Percentiles rank a stretch among this genome's conserved stretches.
phyloP scores from a whole-genome alignment of 2,329 filamentous ascomycete species.

The Dichotomopilus funicola region DNA sequence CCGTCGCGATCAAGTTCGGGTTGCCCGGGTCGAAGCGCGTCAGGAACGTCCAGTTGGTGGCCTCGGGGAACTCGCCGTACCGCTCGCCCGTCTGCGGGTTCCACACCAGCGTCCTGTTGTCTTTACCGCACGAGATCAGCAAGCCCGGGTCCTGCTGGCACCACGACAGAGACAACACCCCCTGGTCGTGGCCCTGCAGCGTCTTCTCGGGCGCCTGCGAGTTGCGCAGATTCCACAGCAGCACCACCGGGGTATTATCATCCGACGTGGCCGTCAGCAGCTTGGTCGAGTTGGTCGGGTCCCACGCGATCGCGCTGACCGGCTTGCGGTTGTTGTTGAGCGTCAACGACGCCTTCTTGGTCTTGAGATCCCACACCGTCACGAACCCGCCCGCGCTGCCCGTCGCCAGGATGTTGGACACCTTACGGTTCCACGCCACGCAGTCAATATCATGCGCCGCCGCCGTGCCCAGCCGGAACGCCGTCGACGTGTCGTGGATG shows the following conservation, averaged over 20 bases:
- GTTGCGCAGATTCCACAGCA: constrained; percentile 92
- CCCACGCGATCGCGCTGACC: constrained; percentile 94
- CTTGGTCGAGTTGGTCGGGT: constrained; percentile 91
- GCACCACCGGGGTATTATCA: constrained; percentile 79
- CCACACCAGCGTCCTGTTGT: constrained; percentile 93
- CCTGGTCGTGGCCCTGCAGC: constrained; percentile 87
- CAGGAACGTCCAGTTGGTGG: constrained; percentile 99
- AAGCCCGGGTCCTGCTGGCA: constrained; percentile 85
- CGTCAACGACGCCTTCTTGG: constrained; percentile 93
- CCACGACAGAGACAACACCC: constrained; percentile 91
- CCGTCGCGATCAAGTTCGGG: constrained; percentile 85
- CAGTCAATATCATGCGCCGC: constrained; percentile 94
- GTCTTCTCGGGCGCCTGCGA: constrained; percentile 89
- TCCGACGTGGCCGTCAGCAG: constrained; percentile 87
- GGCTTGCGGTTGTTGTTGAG: constrained; percentile 93
- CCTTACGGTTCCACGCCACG: constrained; percentile 97
- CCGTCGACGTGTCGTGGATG: constrained; percentile 79
- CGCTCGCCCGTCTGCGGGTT: constrained; percentile 85
- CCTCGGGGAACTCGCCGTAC: constrained; percentile 89
- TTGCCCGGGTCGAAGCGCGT: constrained; percentile 92
- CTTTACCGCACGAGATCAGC: constrained; percentile 88
- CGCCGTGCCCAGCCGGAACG: constrained; percentile 81
- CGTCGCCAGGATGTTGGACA: constrained; percentile 91
- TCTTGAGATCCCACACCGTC: constrained; percentile 97
- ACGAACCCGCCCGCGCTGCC: constrained; percentile 91